Base-by-base conservation (phyloP, 2,329 filamentous ascomycete genomes). In the Rugonectria rugulosa region DNA sequence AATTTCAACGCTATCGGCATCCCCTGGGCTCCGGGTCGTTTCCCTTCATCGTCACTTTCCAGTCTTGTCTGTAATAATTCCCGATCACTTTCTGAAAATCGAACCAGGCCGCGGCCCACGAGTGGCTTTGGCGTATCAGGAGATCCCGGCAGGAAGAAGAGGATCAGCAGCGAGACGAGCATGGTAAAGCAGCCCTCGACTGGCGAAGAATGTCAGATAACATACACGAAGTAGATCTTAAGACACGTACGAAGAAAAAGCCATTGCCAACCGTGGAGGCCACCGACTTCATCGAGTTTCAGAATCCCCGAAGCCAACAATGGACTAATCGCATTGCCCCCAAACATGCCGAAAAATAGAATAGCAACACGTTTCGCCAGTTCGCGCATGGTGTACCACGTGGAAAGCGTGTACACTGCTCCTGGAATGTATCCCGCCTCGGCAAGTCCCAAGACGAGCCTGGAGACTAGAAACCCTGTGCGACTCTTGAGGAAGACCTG, bases 341-440 rank as follows among this genome's bases (percentile, higher is more conserved):
- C 75, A 55, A 82, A 81, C 75, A 82, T 82, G 9, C 80, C 80
- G 37, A 83, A 80, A 64, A 82, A 83, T 53, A 83, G 78, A 0
- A 82, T 61, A 2, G 80, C 78, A 6, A 82, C 74, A 12, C 80
- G 70, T 47, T 76, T 77, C 1, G 77, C 76, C 2, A 81, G 67
- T 54, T 82, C 79, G 1, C 69, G 62, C 34, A 73, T 74, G 0
- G 73, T 76, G 51, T 83, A 83, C 79, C 79, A 83, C 1, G 75
- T 80, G 0, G 80, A 81, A 4, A 83, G 66, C 0, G 79, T 82
- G 53, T 80, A 83, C 9, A 82, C 75, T 0, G 77, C 74, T 1
- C 79, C 80, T 0, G 80, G 80, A 17, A 82, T 83, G 48, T 81
- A 83, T 1, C 81, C 81, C 0, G 79, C 76, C 62, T 83, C 81